These are phyloP conservation scores for Fomitopsis betulina DNA, from an alignment of 1,284 basidiomycete genomes.

Conservation along the genomic window DNA sequence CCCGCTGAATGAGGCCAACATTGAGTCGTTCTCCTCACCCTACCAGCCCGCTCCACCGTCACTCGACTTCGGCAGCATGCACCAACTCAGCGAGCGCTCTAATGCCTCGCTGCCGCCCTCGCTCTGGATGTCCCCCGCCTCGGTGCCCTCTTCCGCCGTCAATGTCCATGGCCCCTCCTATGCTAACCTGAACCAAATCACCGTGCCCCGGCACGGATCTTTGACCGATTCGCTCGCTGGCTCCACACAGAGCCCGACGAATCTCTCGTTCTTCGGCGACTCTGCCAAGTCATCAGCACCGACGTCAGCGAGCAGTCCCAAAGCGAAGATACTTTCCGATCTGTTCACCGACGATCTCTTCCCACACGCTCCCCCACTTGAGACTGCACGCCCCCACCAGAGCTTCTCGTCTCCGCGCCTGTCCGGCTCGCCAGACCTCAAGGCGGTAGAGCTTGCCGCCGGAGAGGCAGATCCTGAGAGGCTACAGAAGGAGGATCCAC, in stretches of 20 bases:
- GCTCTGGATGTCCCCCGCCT: conserved; percentile 75
- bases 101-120: conserved; percentile 60
- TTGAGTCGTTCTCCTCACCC: conserved; percentile 13
- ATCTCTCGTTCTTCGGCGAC: conserved; percentile 20
- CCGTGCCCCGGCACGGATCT: conserved; percentile 23
- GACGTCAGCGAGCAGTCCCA: conserved; percentile 27
- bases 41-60: conserved; percentile 14
- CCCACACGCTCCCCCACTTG: conserved; percentile 27
- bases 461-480: conserved; percentile 54
- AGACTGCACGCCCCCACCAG: conserved; percentile 38
- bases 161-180: conserved; percentile 30
- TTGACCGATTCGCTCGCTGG: conserved; percentile 19
- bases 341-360: conserved; percentile 71
- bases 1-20: conserved; percentile 13
- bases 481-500: conserved; percentile 77
- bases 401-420: conserved; percentile 58
- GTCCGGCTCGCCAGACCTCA: conserved; percentile 66
- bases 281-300: conserved; percentile 25
- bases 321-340: conserved; percentile 53
- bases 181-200: conserved; percentile 26
- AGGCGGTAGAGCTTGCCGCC: conserved; percentile 32
- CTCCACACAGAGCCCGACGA: conserved; percentile 27
- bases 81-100: conserved; percentile 42
- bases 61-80: conserved; percentile 13
- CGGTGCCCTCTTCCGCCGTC: conserved; percentile 41